Base-by-base conservation (phyloP, 495 filamentous ascomycete genomes). In the Tuber umbilicatum region DNA sequence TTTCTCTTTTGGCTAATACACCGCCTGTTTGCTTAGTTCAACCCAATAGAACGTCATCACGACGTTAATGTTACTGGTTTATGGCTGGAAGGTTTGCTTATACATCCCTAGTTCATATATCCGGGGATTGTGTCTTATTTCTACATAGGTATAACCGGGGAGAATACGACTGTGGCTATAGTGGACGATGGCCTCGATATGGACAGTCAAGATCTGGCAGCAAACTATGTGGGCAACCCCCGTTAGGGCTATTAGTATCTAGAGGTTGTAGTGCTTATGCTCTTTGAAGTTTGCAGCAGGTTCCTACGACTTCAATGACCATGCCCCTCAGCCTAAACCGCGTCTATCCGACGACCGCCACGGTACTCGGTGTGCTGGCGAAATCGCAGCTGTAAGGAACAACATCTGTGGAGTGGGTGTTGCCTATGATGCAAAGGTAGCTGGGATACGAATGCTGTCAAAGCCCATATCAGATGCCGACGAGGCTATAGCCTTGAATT, bases 111-210 rank as follows among this genome's bases (percentile, higher is more conserved):
- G 21, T 67, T 70, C 1, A n/a, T 23, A 23, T 67, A 42, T 17
- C 23, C 14, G 69, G 6, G 37, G 9, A 67, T 42, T 50, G 31
- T 17, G 43, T 31, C 47, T 71, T 80, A 75, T 73, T 40, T 40
- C 27, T 37, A 23, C 69, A 39, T 31, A 81, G 79, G 79, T n/a
- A 90, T 97, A 47, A 99, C 96, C 0, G 95, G 95, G 39, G 87
- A 92, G 78, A 95, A 95, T 77, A 88, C 91, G 16, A 95, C 91
- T 1, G 93, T 95, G 6, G 93, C 94, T 55, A 94, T 99, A 80
- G 92, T 99, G 14, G 95, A 99, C 79, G 95, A 99, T 84, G 95
- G 95, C 2, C 83, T 99, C 77, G 95, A 99, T 80, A 95, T 99
- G 93, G 91, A 99, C 84, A 97, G 93, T 85, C 89, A 94, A 21